Conservation (phyloP, 495 filamentous ascomycete species). For the Peziza echinospora region DNA sequence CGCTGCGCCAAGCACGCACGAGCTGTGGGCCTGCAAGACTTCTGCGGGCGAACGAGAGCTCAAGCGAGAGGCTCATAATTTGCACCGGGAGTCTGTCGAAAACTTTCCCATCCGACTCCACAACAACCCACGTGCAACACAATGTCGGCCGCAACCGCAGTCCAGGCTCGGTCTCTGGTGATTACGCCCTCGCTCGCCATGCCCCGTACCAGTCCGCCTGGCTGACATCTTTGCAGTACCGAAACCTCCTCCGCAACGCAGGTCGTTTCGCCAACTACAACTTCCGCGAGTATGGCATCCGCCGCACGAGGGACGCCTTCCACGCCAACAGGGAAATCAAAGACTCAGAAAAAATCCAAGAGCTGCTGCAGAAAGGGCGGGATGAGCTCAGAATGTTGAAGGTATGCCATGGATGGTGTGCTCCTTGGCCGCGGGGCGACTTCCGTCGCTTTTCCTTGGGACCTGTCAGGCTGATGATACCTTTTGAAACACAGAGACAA, state of each 20-base stretch:
- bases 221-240: slow-evolving; percentile 39
- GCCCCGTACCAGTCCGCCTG: background rate
- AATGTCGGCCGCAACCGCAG: too few relatives aligned
- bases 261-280: slow-evolving; percentile 84
- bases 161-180: too few relatives aligned
- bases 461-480: slow-evolving; percentile 4
- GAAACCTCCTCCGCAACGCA: slow-evolving; percentile 70
- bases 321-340: slow-evolving; percentile 49
- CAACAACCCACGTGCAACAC: too few relatives aligned
- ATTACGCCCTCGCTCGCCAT: too few relatives aligned
- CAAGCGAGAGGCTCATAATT: too few relatives aligned
- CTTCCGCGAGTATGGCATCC: slow-evolving; percentile 87
- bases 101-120: too few relatives aligned
- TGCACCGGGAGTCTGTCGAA: too few relatives aligned
- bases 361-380: slow-evolving; percentile 70
- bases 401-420: slow-evolving; percentile 37
- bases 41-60: too few relatives aligned
- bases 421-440: too few relatives aligned
- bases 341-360: slow-evolving; percentile 55
- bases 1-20: too few relatives aligned
- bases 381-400: slow-evolving; percentile 78
- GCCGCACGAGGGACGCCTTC: slow-evolving; percentile 74
- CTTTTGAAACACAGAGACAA: slow-evolving; percentile 47
- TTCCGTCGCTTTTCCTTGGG: too few relatives aligned
- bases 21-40: too few relatives aligned